Percentiles rank a stretch among this genome's conserved stretches.
These are phyloP conservation scores for Claviceps sp. DNA, from an alignment of 2,329 filamentous ascomycete genomes.

Conservation along the genomic window DNA sequence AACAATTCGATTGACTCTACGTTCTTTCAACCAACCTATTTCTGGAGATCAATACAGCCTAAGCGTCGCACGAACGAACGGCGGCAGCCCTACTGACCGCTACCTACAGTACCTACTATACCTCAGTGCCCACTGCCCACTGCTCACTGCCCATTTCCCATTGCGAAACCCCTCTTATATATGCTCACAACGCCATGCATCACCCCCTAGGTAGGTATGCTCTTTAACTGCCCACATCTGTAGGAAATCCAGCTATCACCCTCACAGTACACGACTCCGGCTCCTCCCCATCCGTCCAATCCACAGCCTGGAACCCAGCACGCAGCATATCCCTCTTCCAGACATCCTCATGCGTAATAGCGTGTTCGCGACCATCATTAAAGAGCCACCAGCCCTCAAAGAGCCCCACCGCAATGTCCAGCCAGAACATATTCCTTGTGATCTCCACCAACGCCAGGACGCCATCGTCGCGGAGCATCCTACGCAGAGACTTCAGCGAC, in stretches of 20 bases:
- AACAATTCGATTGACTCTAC: no score
- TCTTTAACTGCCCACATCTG: neutral
- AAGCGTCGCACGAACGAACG: no score
- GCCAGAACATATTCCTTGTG: constrained; percentile 10
- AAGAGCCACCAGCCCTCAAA: constrained; percentile 24
- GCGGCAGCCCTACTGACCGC: no score
- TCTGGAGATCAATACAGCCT: no score
- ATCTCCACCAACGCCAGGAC: constrained; percentile 9
- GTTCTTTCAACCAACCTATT: no score
- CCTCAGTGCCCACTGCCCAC: no score
- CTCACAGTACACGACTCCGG: neutral
- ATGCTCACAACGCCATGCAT: no score
- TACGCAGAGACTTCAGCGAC: constrained; percentile 9
- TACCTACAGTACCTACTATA: no score
- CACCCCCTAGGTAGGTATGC: no score
- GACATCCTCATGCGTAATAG: constrained; percentile 2
- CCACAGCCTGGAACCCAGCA: constrained; percentile 9
- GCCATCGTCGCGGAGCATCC: constrained; percentile 7
- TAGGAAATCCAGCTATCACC: neutral
- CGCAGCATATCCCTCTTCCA: constrained; percentile 7
- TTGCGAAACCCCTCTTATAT: no score
- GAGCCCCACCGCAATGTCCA: constrained; percentile 20
- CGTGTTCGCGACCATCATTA: constrained; percentile 8
- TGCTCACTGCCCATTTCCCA: no score
- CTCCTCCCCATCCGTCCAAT: constrained; percentile 9